These are phyloP conservation scores for Actinomortierella wolfii DNA, from an alignment of 371 early-diverging fungal species.

Conservation along the genomic window DNA sequence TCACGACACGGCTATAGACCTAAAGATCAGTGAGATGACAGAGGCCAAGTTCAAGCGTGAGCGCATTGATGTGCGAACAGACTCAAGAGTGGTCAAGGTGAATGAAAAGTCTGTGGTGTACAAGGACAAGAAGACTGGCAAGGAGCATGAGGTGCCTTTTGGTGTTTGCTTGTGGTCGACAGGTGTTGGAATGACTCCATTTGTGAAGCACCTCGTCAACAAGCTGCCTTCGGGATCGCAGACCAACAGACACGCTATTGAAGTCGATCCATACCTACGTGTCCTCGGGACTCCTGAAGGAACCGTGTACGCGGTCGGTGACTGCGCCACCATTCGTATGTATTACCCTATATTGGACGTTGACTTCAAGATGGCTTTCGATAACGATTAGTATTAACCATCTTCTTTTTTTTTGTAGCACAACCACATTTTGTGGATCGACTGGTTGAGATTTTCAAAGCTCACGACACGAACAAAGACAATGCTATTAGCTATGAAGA, in stretches of 20 bases:
- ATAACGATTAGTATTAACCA: not conserved
- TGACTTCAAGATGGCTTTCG: not conserved
- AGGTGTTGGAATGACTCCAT: conserved; percentile 64
- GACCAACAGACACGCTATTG: conserved; percentile 65
- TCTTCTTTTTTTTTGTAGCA: conserved; percentile 41
- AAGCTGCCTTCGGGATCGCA: conserved; percentile 58
- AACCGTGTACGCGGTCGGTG: conserved; percentile 84
- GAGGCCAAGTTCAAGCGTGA: conserved; percentile 75
- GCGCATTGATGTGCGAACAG: conserved; percentile 74
- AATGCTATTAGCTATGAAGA: conserved; percentile 54
- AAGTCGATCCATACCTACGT: conserved; percentile 74
- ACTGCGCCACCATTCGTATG: conserved; percentile 75
- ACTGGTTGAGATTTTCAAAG: conserved; percentile 57
- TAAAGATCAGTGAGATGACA: conserved; percentile 57
- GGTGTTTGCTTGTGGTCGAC: conserved; percentile 89
- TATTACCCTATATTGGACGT: not conserved
- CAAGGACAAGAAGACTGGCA: conserved; percentile 49
- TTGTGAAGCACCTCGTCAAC: conserved; percentile 67
- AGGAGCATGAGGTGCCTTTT: conserved; percentile 58
- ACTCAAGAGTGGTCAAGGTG: conserved; percentile 72
- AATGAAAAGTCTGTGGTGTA: conserved; percentile 53
- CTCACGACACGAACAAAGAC: conserved; percentile 59
- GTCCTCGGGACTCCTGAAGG: conserved; percentile 66
- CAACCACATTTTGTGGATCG: conserved; percentile 66
- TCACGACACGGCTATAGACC: conserved; percentile 8